These are phyloP conservation scores for Fusarium goolgardi DNA, from an alignment of 2,329 filamentous ascomycete species.

Conservation along the genomic window DNA sequence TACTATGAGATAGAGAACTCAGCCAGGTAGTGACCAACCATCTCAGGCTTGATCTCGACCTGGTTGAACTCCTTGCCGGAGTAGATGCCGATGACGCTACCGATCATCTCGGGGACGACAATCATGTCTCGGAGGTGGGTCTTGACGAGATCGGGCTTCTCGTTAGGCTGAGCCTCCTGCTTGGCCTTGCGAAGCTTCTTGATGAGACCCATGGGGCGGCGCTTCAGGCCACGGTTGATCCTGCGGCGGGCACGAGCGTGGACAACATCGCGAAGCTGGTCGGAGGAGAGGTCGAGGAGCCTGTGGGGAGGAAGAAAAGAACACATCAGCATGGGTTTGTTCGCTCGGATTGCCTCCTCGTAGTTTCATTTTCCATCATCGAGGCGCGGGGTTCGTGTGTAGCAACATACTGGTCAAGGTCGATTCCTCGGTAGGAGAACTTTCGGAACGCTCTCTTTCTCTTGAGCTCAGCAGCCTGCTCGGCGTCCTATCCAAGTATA, in stretches of 20 bases:
- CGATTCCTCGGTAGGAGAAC: conserved; percentile 99
- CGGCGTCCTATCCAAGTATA: conserved; percentile 77
- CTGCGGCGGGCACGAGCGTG: conserved; percentile 98
- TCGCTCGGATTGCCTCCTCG: conserved; percentile 18
- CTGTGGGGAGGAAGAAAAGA: conserved; percentile 60
- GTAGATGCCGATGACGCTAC: conserved; percentile 98
- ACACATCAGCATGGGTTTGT: conserved; percentile 40
- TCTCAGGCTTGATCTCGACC: conserved; percentile 99
- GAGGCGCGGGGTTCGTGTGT: conserved; percentile 45
- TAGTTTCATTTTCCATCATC: conserved; percentile 27
- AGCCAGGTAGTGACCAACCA: conserved; percentile 99
- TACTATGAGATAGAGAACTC: conserved; percentile 99
- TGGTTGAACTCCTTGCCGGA: conserved; percentile 99
- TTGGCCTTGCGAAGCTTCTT: conserved; percentile 99
- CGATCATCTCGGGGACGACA: conserved; percentile 99
- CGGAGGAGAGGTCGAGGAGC: conserved; percentile 97
- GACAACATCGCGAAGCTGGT: conserved; percentile 99
- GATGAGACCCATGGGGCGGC: conserved; percentile 99
- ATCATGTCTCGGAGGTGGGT: conserved; percentile 99
- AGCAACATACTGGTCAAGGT: conserved; percentile 93
- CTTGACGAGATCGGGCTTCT: conserved; percentile 99
- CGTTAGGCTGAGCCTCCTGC: conserved; percentile 98
- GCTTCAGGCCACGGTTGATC: conserved; percentile 99
- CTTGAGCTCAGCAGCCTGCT: conserved; percentile 99
- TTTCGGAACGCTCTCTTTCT: conserved; percentile 99